Evolutionary conservation across 148 eudicot genomes (phyloP), one percentile per base, ranked within the genome.

Genomic region (Salicornia ramosissima): DNA sequence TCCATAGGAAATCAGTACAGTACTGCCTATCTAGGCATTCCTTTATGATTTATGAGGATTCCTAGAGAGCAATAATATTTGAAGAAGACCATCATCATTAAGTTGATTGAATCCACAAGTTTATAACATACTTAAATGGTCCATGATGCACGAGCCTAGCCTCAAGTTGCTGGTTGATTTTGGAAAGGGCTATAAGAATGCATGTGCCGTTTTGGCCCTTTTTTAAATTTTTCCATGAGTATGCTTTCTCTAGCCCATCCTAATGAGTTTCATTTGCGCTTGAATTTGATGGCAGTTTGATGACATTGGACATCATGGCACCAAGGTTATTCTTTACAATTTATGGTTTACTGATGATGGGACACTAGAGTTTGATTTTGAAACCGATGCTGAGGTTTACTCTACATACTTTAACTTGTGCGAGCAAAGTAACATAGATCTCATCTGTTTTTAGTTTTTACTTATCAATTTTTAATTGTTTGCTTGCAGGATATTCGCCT

Each of bases 261-360:
- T 72, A 28, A 62, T 39, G 34, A 22, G 15, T n/a, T n/a, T 64
- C n/a, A n/a, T n/a, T n/a, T n/a, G n/a, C 34, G 2, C 22, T 16
- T 60, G 42, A 45, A 78, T 79, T 63, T 82, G 62, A 53, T 84
- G 70, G 81, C 89, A 93, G 98, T 88, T 84, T 77, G 95, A 87
- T 70, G 90, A 80, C 67, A 71, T 93, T 66, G 92, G 86, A 49
- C 24, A 68, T 73, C 92, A 86, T 77, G 98, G 98, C 55, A 90
- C 98, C 52, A 88, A 85, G 86, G 76, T 93, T 36, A 75, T 90
- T 21, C 64, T 93, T 71, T 90, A 86, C 76, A 93, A 90, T 80
- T 83, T 93, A 62, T 93, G 98, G 98, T 78, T 71, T 52, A 80
- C 75, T 49, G 86, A 93, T 54, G 96, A 83, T 45, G 90, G 88